Evolutionary conservation across 2,329 filamentous ascomycete species (phyloP).

Genomic region (Epicoccum nigrum): DNA sequence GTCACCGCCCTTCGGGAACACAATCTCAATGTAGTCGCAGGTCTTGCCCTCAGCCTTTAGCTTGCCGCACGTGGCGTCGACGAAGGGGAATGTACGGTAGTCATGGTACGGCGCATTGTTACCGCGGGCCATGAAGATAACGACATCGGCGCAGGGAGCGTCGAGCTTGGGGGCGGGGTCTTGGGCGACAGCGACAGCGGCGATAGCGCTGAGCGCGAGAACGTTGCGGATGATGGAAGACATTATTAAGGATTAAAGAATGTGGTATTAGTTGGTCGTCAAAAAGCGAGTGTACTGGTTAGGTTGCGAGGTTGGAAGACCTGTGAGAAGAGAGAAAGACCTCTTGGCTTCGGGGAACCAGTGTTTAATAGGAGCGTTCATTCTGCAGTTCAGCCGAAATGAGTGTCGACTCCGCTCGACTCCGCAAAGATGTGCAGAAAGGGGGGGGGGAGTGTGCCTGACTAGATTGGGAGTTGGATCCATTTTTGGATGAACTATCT

Average conservation of each 20-base stretch:
- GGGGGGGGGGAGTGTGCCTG: constrained; percentile 28
- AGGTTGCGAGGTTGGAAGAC: constrained; percentile 28
- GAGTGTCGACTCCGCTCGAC: constrained; percentile 19
- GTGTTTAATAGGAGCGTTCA: constrained; percentile 26
- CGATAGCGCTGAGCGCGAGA: constrained; percentile 31
- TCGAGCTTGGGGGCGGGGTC: constrained; percentile 28
- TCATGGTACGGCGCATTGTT: constrained; percentile 33
- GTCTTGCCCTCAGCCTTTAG: constrained; percentile 30
- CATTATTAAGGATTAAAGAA: constrained; percentile 37
- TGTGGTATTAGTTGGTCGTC: constrained; percentile 23
- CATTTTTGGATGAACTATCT: constrained; percentile 28
- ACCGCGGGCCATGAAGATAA: constrained; percentile 34
- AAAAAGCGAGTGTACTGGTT: constrained; percentile 33
- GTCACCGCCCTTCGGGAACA: constrained; percentile 23
- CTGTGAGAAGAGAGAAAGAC: constrained; percentile 27
- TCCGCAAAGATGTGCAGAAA: constrained; percentile 16
- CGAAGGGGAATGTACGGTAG: constrained; percentile 29
- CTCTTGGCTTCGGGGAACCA: constrained; percentile 24
- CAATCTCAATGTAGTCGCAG: constrained; percentile 34
- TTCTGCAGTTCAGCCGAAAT: constrained; percentile 22
- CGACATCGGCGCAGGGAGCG: constrained; percentile 30
- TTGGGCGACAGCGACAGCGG: constrained; percentile 40
- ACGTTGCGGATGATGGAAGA: constrained; percentile 31
- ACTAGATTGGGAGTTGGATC: constrained; percentile 26
- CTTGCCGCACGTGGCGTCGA: constrained; percentile 29